Percentiles rank a stretch among this genome's conserved stretches.
Conservation (phyloP, 2,329 filamentous ascomycete species). For the Coleophoma eucalyptorum region DNA sequence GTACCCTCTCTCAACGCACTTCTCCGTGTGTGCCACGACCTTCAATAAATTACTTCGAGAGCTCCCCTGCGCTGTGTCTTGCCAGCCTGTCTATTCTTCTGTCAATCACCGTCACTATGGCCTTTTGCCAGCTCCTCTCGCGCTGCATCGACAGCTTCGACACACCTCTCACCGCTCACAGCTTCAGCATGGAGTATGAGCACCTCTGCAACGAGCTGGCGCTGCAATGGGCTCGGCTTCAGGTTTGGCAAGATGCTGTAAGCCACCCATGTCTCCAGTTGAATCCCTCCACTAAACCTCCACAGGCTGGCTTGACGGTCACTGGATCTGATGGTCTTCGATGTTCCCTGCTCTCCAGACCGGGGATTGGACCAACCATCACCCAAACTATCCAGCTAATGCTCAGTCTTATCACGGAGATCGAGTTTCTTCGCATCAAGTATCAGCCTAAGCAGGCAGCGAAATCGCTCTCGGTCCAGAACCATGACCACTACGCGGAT, state of each 20-base stretch:
- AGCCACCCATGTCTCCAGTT: background rate
- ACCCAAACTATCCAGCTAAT: conserved; percentile 14
- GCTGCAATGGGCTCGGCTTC: conserved; percentile 16
- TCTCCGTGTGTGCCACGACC: background rate
- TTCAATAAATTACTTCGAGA: background rate
- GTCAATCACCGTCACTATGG: conserved; percentile 5
- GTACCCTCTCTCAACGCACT: background rate
- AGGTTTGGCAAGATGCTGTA: conserved; percentile 19
- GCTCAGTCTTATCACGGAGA: conserved; percentile 12
- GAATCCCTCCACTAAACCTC: background rate
- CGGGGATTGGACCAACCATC: conserved; percentile 13
- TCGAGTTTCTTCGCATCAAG: conserved; percentile 15
- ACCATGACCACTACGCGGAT: conserved; percentile 1
- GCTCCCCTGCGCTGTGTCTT: no score
- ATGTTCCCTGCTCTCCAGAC: conserved; percentile 7
- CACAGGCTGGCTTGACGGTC: conserved; percentile 13
- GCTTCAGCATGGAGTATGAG: conserved; percentile 19
- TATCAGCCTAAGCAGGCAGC: conserved; percentile 11
- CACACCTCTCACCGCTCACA: conserved; percentile 12
- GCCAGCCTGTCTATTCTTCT: background rate
- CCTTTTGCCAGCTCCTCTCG: conserved; percentile 9
- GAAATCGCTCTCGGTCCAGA: background rate
- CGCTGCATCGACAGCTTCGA: conserved; percentile 10
- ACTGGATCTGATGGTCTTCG: conserved; percentile 7
- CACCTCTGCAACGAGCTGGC: conserved; percentile 17